Evolutionary conservation across 2,329 filamentous ascomycete genomes (phyloP).

Genomic region (Metarhizium rileyi): DNA sequence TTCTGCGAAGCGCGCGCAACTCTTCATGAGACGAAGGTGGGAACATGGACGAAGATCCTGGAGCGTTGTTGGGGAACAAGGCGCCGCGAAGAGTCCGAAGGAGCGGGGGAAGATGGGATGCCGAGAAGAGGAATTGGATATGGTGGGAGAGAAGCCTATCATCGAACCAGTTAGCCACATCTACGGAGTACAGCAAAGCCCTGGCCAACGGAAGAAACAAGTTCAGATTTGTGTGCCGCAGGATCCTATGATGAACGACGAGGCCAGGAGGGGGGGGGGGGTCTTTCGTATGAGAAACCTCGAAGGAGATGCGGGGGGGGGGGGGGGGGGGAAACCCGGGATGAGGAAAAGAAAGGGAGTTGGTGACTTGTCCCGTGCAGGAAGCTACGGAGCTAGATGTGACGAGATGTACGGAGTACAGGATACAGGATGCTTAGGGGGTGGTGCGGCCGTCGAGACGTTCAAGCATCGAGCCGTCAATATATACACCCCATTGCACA

Average conservation of each 20-base stretch:
- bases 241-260: constrained; percentile 5
- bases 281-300: not conserved
- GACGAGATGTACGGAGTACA: constrained; percentile 1
- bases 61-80: constrained; percentile 78
- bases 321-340: no score
- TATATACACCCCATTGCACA: not conserved
- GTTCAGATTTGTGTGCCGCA: not conserved
- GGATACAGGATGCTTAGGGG: not conserved
- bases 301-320: not conserved
- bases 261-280: not conserved
- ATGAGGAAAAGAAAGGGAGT: constrained; percentile 4
- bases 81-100: constrained; percentile 64
- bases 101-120: constrained; percentile 53
- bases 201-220: not conserved
- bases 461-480: not conserved
- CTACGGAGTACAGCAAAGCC: not conserved
- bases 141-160: constrained; percentile 49
- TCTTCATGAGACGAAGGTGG: constrained; percentile 52
- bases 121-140: constrained; percentile 49
- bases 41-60: constrained; percentile 51
- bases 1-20: constrained; percentile 51
- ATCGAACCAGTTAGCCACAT: constrained; percentile 14
- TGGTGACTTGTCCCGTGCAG: constrained; percentile 1
- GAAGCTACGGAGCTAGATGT: not conserved
- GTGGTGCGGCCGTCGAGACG: not conserved